phyloP scores from a whole-genome alignment of 164 flowering plant species.

The Kalanchoe fedtschenkoi region DNA sequence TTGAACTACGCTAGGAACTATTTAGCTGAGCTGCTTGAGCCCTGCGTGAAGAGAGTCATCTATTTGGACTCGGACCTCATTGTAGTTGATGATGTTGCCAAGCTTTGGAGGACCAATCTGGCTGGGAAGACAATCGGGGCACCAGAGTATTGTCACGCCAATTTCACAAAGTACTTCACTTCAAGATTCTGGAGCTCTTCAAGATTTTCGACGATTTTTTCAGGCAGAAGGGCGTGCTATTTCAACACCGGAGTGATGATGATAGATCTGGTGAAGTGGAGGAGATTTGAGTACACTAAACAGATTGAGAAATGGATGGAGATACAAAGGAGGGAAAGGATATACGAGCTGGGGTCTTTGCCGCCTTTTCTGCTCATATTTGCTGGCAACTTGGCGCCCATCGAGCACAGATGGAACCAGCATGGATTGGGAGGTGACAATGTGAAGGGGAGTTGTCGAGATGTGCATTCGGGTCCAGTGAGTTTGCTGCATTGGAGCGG shows the following conservation, averaged over 20 bases:
- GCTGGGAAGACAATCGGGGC: slow-evolving; percentile 70
- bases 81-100: slow-evolving; percentile 66
- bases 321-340: slow-evolving; percentile 67
- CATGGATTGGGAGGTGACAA: slow-evolving; percentile 95
- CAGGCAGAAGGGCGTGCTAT: slow-evolving; percentile 71
- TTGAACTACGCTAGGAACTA: slow-evolving; percentile 82
- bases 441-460: slow-evolving; percentile 79
- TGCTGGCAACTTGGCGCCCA: slow-evolving; percentile 88
- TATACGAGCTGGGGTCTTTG: slow-evolving; percentile 89
- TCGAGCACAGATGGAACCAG: slow-evolving; percentile 95
- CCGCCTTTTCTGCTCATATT: slow-evolving; percentile 89
- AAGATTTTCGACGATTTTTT: slow-evolving; percentile 33
- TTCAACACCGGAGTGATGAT: slow-evolving; percentile 99
- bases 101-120: slow-evolving; percentile 56
- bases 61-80: slow-evolving; percentile 85
- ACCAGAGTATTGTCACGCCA: slow-evolving; percentile 91
- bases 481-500: slow-evolving; percentile 95
- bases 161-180: slow-evolving; percentile 80
- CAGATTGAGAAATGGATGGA: slow-evolving; percentile 95
- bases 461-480: slow-evolving; percentile 84
- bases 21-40: slow-evolving; percentile 57
- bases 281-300: slow-evolving; percentile 62
- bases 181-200: slow-evolving; percentile 43
- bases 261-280: slow-evolving; percentile 77
- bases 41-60: slow-evolving; percentile 57